phyloP scores from a whole-genome alignment of 2,329 filamentous ascomycete species.

The Blastomyces silverae region DNA sequence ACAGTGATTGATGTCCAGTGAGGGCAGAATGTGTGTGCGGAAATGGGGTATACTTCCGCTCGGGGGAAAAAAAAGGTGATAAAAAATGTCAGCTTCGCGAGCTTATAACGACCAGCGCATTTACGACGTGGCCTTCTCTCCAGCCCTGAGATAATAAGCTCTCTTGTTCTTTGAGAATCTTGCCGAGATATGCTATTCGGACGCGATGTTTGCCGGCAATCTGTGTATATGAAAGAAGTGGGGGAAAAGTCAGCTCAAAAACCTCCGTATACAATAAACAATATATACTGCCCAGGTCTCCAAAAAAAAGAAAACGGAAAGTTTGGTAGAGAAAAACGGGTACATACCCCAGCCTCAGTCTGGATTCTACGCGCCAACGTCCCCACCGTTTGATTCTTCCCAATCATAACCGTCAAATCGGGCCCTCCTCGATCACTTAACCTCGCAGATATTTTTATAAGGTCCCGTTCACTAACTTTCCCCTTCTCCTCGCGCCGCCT shows the following conservation, averaged over 20 bases:
- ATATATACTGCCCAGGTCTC: neutral
- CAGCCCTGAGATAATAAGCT: slow-evolving; percentile 65
- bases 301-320: neutral
- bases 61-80: neutral
- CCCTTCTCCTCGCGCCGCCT: slow-evolving; percentile 52
- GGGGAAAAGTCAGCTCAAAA: slow-evolving; percentile 14
- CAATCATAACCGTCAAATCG: slow-evolving; percentile 56
- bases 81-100: slow-evolving; percentile 4
- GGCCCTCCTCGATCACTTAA: slow-evolving; percentile 58
- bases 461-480: slow-evolving; percentile 52
- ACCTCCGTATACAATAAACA: neutral
- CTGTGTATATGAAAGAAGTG: slow-evolving; percentile 35
- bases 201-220: slow-evolving; percentile 55
- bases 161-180: slow-evolving; percentile 62
- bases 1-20: neutral
- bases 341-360: slow-evolving; percentile 57
- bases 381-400: slow-evolving; percentile 57
- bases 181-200: slow-evolving; percentile 73
- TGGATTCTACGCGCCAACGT: slow-evolving; percentile 57
- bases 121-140: slow-evolving; percentile 67
- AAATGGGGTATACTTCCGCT: neutral
- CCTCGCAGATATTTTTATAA: slow-evolving; percentile 54
- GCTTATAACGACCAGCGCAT: slow-evolving; percentile 55
- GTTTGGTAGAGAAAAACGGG: neutral
- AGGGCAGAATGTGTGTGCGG: neutral